Percentiles rank a stretch among this genome's conserved stretches.
phyloP scores from a whole-genome alignment of 805 yeast species.

The Kuraishia borneana region DNA sequence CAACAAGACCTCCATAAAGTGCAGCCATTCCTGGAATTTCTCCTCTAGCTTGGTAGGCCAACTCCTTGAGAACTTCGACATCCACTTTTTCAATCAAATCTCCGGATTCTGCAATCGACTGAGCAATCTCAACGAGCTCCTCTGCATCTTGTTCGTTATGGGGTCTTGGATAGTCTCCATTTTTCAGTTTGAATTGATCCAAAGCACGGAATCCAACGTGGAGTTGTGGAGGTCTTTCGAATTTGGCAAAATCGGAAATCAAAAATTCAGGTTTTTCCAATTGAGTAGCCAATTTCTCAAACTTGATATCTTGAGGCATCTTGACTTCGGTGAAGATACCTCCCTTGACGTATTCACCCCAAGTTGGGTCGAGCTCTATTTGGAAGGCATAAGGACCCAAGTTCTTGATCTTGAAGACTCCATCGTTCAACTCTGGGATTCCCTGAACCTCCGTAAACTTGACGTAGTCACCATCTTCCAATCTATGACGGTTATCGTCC shows the following conservation, averaged over 20 bases:
- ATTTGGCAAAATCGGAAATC: slow-evolving; percentile 84
- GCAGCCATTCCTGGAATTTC: slow-evolving; percentile 87
- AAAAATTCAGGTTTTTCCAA: slow-evolving; percentile 68
- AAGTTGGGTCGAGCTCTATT: slow-evolving; percentile 41
- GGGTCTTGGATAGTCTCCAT: slow-evolving; percentile 70
- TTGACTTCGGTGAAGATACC: slow-evolving; percentile 92
- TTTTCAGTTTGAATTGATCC: slow-evolving; percentile 54
- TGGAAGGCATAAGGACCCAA: slow-evolving; percentile 92
- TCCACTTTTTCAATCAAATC: slow-evolving; percentile 43
- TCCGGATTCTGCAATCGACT: slow-evolving; percentile 48
- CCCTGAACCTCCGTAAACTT: slow-evolving; percentile 84
- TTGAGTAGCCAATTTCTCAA: slow-evolving; percentile 55
- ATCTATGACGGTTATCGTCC: slow-evolving; percentile 86
- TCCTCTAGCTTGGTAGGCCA: slow-evolving; percentile 82
- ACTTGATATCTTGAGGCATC: slow-evolving; percentile 56
- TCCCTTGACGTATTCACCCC: slow-evolving; percentile 65
- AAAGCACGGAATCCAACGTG: slow-evolving; percentile 91
- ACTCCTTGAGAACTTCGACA: slow-evolving; percentile 53
- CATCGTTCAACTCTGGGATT: slow-evolving; percentile 61
- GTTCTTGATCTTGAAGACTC: slow-evolving; percentile 70
- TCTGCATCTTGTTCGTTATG: slow-evolving; percentile 63
- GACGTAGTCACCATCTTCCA: slow-evolving; percentile 86
- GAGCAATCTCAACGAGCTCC: slow-evolving; percentile 49
- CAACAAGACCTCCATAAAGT: slow-evolving; percentile 85
- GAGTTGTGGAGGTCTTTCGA: slow-evolving; percentile 82